phyloP scores from a whole-genome alignment of 2,329 filamentous ascomycete species.

The Cryphonectria nitschkei region DNA sequence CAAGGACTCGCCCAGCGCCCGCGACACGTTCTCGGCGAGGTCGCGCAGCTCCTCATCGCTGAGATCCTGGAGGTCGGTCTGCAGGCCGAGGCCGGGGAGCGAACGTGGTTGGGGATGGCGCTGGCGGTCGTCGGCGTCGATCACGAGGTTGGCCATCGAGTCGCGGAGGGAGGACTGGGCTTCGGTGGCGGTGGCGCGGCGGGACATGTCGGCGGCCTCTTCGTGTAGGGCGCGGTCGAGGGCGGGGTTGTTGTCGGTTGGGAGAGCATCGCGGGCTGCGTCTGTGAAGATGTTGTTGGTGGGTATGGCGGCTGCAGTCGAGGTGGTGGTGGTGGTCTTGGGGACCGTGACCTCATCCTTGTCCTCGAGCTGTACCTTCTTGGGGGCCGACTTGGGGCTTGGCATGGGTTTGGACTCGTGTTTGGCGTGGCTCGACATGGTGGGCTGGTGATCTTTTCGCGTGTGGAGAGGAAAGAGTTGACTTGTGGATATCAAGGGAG shows the following conservation, averaged over 20 bases:
- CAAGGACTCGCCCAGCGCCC: not conserved
- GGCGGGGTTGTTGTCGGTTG: not conserved
- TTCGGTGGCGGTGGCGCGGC: not conserved
- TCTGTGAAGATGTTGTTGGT: constrained; percentile 10
- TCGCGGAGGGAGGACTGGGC: not conserved
- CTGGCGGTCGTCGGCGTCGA: not conserved
- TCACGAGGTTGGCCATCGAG: not conserved
- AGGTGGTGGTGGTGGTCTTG: not conserved
- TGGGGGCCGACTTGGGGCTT: not conserved
- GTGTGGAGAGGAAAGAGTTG: not conserved
- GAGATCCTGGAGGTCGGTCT: not conserved
- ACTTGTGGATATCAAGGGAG: not conserved
- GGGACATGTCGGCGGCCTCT: not conserved
- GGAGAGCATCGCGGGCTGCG: not conserved
- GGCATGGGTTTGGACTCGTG: not conserved
- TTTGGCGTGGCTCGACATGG: not conserved
- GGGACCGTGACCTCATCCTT: not conserved
- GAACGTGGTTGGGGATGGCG: not conserved
- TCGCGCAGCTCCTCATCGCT: not conserved
- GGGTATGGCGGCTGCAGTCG: not conserved
- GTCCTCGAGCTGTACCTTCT: not conserved
- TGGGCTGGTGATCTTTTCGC: not conserved
- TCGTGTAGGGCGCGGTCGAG: not conserved
- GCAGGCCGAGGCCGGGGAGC: not conserved
- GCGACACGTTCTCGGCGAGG: not conserved